Percentiles rank a stretch among this genome's conserved stretches.
Evolutionary conservation across 176 grass and related monocot species (phyloP).

Genomic region (Zizania latifolia): DNA sequence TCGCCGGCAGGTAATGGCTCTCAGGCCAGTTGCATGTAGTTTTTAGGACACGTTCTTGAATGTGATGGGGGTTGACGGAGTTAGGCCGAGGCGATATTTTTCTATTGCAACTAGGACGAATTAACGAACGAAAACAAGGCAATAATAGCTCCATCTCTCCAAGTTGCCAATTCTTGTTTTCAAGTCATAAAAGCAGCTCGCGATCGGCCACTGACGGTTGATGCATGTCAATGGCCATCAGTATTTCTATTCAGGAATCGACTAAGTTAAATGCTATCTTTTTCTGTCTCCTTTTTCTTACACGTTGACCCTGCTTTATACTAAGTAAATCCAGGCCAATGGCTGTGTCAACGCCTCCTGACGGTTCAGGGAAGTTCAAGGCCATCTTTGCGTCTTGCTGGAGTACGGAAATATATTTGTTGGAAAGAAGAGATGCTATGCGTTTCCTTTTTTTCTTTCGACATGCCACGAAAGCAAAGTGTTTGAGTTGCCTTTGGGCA

Average conservation of each 20-base stretch:
- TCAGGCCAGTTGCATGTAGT: not conserved
- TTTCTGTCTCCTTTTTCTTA: not conserved
- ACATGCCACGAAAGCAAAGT: constrained; percentile 7
- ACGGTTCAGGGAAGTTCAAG: not conserved
- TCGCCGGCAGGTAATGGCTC: constrained; percentile 13
- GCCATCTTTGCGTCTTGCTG: constrained; percentile 27
- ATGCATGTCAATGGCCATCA: constrained; percentile 19
- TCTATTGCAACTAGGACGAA: constrained; percentile 3
- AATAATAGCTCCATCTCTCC: constrained; percentile 10
- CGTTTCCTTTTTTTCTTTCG: constrained; percentile 5
- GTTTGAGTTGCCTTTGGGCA: constrained; percentile 20
- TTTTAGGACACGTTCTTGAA: not conserved
- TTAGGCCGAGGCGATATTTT: constrained; percentile 30
- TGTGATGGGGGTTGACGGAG: constrained; percentile 8
- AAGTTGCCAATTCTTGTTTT: constrained; percentile 16
- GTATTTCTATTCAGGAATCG: not conserved
- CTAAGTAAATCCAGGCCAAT: not conserved
- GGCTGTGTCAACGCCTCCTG: constrained; percentile 29
- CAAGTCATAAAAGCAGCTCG: constrained; percentile 20
- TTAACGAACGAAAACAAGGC: not conserved
- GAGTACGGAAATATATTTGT: not conserved
- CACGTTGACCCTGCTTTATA: constrained; percentile 27
- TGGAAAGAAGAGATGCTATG: not conserved
- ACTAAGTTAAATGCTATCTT: constrained; percentile 15
- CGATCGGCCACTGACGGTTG: constrained; percentile 16